A percentile compares a stretch with the other conserved stretches of the same genome.
Conservation (phyloP, 441 rosid genomes). For the Erysimum cheiri region DNA sequence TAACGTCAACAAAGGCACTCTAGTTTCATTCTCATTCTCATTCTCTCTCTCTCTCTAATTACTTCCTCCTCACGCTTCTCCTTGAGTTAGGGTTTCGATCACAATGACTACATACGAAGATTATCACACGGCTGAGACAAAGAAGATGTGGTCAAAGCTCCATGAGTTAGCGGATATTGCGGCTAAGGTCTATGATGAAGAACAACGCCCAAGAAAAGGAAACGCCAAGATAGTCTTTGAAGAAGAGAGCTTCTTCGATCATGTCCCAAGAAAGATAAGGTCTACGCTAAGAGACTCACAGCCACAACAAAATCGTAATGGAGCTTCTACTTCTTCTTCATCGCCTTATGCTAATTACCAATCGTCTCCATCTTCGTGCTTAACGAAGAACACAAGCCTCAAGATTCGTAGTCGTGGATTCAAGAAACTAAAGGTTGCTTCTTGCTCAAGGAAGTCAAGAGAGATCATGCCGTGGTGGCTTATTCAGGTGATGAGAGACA, state of each 20-base stretch:
- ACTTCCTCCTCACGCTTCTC: not conserved
- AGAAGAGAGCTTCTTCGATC: not conserved
- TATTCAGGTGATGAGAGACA: not conserved
- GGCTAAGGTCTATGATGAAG: not conserved
- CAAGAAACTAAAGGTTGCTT: constrained; percentile 20
- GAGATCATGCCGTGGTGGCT: constrained; percentile 9
- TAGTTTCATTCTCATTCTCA: not conserved
- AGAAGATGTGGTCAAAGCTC: not conserved
- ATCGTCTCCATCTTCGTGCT: not conserved
- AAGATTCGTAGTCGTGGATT: not conserved
- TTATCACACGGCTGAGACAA: not conserved
- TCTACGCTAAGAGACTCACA: not conserved
- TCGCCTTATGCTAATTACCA: constrained; percentile 1
- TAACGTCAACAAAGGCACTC: not conserved
- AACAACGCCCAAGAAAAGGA: not conserved
- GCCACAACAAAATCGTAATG: not conserved
- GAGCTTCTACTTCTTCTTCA: constrained; percentile 16
- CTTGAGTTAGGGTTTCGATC: not conserved
- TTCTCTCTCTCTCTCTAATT: not conserved
- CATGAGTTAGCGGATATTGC: not conserved
- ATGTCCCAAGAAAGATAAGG: constrained; percentile 1
- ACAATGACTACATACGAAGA: not conserved
- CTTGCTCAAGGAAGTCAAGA: not conserved
- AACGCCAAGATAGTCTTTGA: constrained; percentile 14
- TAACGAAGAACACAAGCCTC: not conserved